Conservation (phyloP, 768 basidiomycete species). For the Exidia glandulosa region DNA sequence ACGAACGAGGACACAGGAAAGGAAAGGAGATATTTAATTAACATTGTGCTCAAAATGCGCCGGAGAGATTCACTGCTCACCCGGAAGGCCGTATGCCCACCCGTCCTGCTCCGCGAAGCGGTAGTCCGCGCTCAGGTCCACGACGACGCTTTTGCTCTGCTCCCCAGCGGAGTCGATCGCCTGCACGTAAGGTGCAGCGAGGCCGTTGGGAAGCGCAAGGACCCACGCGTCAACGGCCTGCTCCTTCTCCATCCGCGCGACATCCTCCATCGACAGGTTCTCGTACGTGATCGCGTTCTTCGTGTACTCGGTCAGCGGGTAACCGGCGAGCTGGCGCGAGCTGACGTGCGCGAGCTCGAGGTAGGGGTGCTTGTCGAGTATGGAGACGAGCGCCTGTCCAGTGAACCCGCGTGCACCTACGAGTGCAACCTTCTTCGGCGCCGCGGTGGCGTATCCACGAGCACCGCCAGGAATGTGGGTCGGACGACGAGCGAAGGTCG, state of each 20-base stretch:
- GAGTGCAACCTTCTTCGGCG: constrained; percentile 77
- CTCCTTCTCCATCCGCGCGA: constrained; percentile 79
- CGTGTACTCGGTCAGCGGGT: constrained; percentile 66
- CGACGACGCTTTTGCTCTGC: constrained; percentile 58
- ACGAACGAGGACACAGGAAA: constrained; percentile 13
- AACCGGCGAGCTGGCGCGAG: constrained; percentile 85
- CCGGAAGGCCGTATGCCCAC: constrained; percentile 98
- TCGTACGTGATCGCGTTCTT: constrained; percentile 66
- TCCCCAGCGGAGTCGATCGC: constrained; percentile 72
- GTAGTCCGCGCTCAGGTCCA: constrained; percentile 92
- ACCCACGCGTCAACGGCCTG: constrained; percentile 96
- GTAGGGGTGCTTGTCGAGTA: constrained; percentile 83
- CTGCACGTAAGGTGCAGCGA: constrained; percentile 93
- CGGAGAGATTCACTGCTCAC: constrained; percentile 69
- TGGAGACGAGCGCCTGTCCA: constrained; percentile 78
- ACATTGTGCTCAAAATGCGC: constrained; percentile 6
- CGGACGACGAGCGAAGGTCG: constrained; percentile 41
- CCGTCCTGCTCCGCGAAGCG: constrained; percentile 66
- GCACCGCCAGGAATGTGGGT: constrained; percentile 30
- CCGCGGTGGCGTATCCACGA: constrained; percentile 74
- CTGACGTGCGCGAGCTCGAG: constrained; percentile 91
- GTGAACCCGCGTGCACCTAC: constrained; percentile 96
- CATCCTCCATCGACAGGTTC: constrained; percentile 67
- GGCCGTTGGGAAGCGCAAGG: constrained; percentile 97
- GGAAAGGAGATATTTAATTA: constrained; percentile 21